Percentiles rank a stretch among this genome's conserved stretches.
phyloP scores from a whole-genome alignment of 2,329 filamentous ascomycete species.

The Verticillium zaregamsianum region DNA sequence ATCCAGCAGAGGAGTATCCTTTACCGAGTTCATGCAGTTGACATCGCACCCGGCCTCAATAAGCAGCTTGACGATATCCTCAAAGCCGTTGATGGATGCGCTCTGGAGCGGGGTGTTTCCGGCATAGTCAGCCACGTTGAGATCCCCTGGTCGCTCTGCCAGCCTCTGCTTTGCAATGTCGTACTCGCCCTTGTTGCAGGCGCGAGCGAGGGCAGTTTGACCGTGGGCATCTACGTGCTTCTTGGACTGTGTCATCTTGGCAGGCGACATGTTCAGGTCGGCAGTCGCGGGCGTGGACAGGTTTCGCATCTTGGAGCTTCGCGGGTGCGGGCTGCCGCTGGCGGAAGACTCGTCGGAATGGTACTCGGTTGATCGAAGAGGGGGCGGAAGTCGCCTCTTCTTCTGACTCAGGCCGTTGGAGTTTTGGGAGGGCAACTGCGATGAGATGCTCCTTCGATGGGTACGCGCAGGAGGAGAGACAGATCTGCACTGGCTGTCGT shows the following conservation, averaged over 20 bases:
- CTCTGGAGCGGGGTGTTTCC: slow-evolving; percentile 96
- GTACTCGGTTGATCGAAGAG: slow-evolving; percentile 59
- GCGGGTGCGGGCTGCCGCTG: slow-evolving; percentile 55
- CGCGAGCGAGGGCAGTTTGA: slow-evolving; percentile 83
- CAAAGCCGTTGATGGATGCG: slow-evolving; percentile 80
- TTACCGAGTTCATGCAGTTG: slow-evolving; percentile 74
- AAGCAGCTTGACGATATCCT: slow-evolving; percentile 81
- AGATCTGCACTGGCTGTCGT: slow-evolving; percentile 40
- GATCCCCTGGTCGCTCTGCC: slow-evolving; percentile 75
- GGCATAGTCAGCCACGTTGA: slow-evolving; percentile 88
- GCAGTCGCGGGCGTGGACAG: slow-evolving; percentile 52
- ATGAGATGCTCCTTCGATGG: slow-evolving; percentile 62
- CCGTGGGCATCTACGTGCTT: slow-evolving; percentile 91
- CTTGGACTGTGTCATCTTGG: slow-evolving; percentile 69
- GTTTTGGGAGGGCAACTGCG: slow-evolving; percentile 52
- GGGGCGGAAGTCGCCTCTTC: slow-evolving; percentile 58
- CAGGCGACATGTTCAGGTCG: slow-evolving; percentile 60
- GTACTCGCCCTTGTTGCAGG: slow-evolving; percentile 81
- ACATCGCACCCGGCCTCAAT: slow-evolving; percentile 81
- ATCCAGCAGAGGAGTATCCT: slow-evolving; percentile 91
- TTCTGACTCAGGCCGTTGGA: slow-evolving; percentile 54
- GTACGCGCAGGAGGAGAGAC: slow-evolving; percentile 53
- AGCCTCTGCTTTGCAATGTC: slow-evolving; percentile 72
- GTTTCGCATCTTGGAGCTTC: slow-evolving; percentile 53
- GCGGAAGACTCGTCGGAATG: slow-evolving; percentile 64